Evolutionary conservation across 164 flowering plant genomes (phyloP).

Genomic region (Vitis amurensis): DNA sequence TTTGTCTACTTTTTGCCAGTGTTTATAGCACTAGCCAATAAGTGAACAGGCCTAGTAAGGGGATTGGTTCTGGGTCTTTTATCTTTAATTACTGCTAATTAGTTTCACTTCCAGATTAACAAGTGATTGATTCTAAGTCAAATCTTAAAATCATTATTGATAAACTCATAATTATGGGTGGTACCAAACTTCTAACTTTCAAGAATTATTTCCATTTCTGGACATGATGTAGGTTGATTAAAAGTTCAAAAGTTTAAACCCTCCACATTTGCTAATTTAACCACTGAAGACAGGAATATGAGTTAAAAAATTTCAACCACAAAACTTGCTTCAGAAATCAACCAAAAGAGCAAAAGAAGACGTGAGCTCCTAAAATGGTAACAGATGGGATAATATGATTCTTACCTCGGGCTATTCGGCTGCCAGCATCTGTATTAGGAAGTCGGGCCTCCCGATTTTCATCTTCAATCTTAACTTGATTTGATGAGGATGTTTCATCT

Average conservation of each 20-base stretch:
- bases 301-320: neutral
- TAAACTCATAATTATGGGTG: no score
- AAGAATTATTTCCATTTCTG: neutral
- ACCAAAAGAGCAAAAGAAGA: neutral
- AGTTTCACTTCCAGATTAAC: neutral
- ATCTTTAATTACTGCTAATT: neutral
- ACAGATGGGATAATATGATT: neutral
- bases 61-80: neutral
- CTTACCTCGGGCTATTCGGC: slow-evolving; percentile 60
- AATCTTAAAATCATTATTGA: neutral
- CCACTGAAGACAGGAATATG: neutral
- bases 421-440: slow-evolving; percentile 25
- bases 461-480: slow-evolving; percentile 31
- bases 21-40: neutral
- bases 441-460: slow-evolving; percentile 33
- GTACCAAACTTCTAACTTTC: neutral
- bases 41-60: neutral
- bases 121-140: neutral
- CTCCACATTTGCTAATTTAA: neutral
- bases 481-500: slow-evolving; percentile 32
- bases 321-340: neutral
- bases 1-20: neutral
- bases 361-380: neutral
- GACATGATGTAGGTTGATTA: neutral
- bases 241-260: neutral